A percentile compares a stretch with the other conserved stretches of the same genome.
These are phyloP conservation scores for Cymbopogon flexuosus DNA, from an alignment of 202 grass and related monocot genomes.

Conservation along the genomic window DNA sequence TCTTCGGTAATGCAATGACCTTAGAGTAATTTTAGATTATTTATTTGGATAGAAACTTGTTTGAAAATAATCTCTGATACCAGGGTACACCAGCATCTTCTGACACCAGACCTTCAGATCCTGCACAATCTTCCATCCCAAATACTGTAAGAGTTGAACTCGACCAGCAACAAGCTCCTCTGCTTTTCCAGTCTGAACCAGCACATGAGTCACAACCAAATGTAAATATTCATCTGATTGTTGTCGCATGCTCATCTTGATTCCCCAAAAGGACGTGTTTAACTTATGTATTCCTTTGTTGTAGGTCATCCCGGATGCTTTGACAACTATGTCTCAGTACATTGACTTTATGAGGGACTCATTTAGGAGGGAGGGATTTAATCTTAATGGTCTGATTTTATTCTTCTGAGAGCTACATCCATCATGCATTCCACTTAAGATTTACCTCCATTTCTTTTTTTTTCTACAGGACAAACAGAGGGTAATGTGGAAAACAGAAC, in stretches of 20 bases:
- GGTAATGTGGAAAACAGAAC: conserved; percentile 34
- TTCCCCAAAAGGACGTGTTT: background rate
- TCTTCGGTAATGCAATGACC: conserved; percentile 51
- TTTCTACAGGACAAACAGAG: conserved; percentile 37
- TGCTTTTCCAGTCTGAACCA: conserved; percentile 45
- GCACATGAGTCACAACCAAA: conserved; percentile 56
- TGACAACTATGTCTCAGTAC: conserved; percentile 89
- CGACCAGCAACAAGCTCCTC: conserved; percentile 50
- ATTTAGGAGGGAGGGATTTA: conserved; percentile 74
- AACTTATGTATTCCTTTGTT: conserved; percentile 31
- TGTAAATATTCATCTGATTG: conserved; percentile 50
- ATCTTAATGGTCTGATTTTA: conserved; percentile 44
- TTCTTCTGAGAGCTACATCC: conserved; percentile 13
- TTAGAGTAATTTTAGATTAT: conserved; percentile 20
- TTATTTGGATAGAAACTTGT: conserved; percentile 28
- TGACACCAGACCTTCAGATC: conserved; percentile 47
- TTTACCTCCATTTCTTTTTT: conserved; percentile 20
- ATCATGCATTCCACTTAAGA: conserved; percentile 1
- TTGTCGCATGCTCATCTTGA: conserved; percentile 2
- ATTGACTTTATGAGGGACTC: conserved; percentile 72
- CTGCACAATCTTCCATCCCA: conserved; percentile 46
- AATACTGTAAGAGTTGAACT: conserved; percentile 63
- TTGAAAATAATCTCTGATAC: conserved; percentile 24
- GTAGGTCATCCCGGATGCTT: conserved; percentile 85
- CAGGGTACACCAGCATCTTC: conserved; percentile 51